Base-by-base conservation (phyloP, 352 stramenopile genomes). In the Phytopythium boreale region DNA sequence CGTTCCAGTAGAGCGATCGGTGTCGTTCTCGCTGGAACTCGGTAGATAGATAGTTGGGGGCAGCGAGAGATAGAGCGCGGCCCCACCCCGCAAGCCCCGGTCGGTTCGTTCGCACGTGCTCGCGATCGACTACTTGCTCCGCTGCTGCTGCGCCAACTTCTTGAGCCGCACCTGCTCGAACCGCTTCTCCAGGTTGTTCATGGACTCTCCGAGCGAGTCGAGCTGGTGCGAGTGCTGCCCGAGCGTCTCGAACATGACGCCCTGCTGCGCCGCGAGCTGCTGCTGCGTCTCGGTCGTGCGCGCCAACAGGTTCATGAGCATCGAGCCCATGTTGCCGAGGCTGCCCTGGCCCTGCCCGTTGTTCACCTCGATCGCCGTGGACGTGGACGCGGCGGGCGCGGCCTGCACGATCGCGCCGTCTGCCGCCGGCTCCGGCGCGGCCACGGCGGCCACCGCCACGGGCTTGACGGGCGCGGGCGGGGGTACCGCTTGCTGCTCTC, bases 251-350 rank as follows among this genome's bases (percentile, higher is more conserved):
- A 94, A 94, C 86, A 94, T 94, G 20, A 94, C 86, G 26, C 86
- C 86, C 57, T 94, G 86, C 53, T 94, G 86, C 22, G 86, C 86
- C 7, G 86, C 86, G 34, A 94, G 78, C 66, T 94, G 86, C 71
- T 94, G 86, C 72, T 94, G 86, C 50, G 86, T 94, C 77, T 94
- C 86, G 1, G 86, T 94, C 22, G 86, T 94, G 27, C 86, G 68
- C 20, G 86, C 86, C 29, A 94, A 76, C 63, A 94, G 60, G 70
- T 94, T 94, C 86, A 94, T 94, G 56, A 94, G 80, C 86, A 94
- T 94, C 9, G 83, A 89, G 49, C 86, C 86, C 86, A 94, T 94
- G 76, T 92, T 94, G 56, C 83, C 84, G 15, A 92, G 76, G 36
- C 77, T 76, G 56, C 76, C 77, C 56, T 88, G 71, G 11, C 47